Base-by-base conservation (phyloP, 352 stramenopile genomes). In the Phytophthora gonapodyides region DNA sequence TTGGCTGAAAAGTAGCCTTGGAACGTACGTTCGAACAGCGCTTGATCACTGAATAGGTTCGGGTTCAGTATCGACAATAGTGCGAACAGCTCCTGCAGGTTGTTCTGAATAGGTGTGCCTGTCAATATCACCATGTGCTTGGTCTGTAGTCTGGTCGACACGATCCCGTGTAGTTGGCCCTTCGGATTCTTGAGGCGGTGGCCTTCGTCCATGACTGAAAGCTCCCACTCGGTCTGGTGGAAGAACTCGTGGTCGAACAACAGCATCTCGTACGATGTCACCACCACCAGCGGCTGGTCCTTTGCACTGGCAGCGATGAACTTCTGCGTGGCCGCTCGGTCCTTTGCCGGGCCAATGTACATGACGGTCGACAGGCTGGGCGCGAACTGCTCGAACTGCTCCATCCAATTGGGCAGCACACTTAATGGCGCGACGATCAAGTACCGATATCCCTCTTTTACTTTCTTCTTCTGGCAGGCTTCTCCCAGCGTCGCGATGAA, bases 81-180 rank as follows among this genome's bases (percentile, higher is more conserved):
- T 7, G 84, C 82, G 57, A 88, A 93, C 5, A 97, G 72, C 53
- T 97, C 90, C 12, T 88, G 54, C 12, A 97, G 56, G 27, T 84
- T 79, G 49, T 97, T 97, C 48, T 97, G 88, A 49, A 97, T 86
- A 4, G 90, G 89, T 12, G 89, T 97, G 8, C 90, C 90, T n/a
- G 70, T 96, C 13, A 88, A 59, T 67, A 93, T 78, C 64, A 69
- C 71, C 74, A 76, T 93, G 62, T 69, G 71, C 16, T 57, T 63
- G 7, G 73, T 60, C 10, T 47, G 69, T 2, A 83, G 57, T 41
- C 47, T 75, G 5, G 71, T 79, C 30, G 73, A 59, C 27, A 94
- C 61, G 33, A 73, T 52, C n/a, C 71, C 57, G 55, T 88, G 75
- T 34, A 90, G 63, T 50, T 81, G 72, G 1, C 84, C 72, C 35